Evolutionary conservation across 2,329 filamentous ascomycete species (phyloP), one percentile per base, ranked within the genome.

Genomic region (Aspergillus spinulosporus): DNA sequence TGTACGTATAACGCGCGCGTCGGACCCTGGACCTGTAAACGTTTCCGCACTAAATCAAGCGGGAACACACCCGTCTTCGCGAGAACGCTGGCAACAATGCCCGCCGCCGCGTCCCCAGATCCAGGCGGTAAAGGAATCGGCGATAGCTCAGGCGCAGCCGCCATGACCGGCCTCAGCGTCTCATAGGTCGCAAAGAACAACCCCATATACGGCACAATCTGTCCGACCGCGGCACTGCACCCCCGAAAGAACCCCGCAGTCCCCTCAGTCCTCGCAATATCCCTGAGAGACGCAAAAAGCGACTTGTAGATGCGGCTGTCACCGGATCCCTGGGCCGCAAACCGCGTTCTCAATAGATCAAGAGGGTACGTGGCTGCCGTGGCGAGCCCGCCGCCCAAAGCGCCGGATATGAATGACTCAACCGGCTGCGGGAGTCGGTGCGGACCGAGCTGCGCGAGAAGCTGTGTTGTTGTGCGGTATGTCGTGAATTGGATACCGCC

Each of bases 181-280:
- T 99, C 94, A 76, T 97, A 99, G 40, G 86, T 83, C 34, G 89
- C 84, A 75, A 99, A 99, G 78, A 99, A 97, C 2, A 96, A 80
- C 12, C 94, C 94, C 94, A 99, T 99, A 72, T 93, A 96, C 2
- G 94, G 94, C 7, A 96, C 85, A 48, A 97, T 94, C 77, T 97
- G 92, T 28, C 82, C 88, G 26, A 97, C 78, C 0, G 88, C 91
- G 1, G 93, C 92, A 1, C 83, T 83, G 34, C 96, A 78, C 3
- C 94, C 94, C 48, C 91, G 89, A 74, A 96, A 99, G 77, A 96
- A 97, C 0, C 94, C 94, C 3, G 73, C 73, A 0, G 77, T 65
- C 0, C 94, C 94, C 76, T 99, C 94, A 59, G 89, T 82, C 3
- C 80, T 80, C 12, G 80, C 77, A 64, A 99, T 99, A 21, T 90